Percentiles rank a stretch among this genome's conserved stretches.
phyloP scores from a whole-genome alignment of 768 basidiomycete species.

The Kondoa malvinella region DNA sequence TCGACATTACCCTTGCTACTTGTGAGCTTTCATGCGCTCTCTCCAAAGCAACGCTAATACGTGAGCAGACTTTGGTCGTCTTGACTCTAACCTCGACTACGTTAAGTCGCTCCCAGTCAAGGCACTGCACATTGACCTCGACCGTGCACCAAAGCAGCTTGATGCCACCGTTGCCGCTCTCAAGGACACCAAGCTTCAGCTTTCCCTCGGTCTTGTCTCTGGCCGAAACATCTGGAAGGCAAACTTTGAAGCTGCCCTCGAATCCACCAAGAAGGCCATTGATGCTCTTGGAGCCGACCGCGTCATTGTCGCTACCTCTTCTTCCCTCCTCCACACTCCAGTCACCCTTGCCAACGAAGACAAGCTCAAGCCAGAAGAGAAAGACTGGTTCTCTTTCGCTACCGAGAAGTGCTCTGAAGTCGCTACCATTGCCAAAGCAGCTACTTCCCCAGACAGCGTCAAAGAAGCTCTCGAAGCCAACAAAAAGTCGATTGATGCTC shows the following conservation, averaged over 20 bases:
- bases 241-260: slow-evolving; percentile 68
- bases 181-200: slow-evolving; percentile 58
- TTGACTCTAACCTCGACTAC: slow-evolving; percentile 76
- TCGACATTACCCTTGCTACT: slow-evolving; percentile 77
- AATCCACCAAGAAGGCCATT: slow-evolving; percentile 66
- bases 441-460: slow-evolving; percentile 60
- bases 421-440: slow-evolving; percentile 60
- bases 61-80: slow-evolving; percentile 58
- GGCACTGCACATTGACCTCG: slow-evolving; percentile 90
- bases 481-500: slow-evolving; percentile 73
- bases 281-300: slow-evolving; percentile 59
- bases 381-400: slow-evolving; percentile 98
- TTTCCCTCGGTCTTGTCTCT: slow-evolving; percentile 90
- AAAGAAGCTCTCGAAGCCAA: slow-evolving; percentile 69
- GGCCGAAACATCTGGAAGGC: slow-evolving; percentile 99
- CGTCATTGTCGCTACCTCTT: slow-evolving; percentile 86
- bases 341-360: slow-evolving; percentile 86
- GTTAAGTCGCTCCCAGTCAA: slow-evolving; percentile 79
- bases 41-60: neutral
- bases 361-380: slow-evolving; percentile 70
- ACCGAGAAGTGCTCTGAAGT: slow-evolving; percentile 89
- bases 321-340: slow-evolving; percentile 94
- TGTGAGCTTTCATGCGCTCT: slow-evolving; percentile 28
- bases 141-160: slow-evolving; percentile 67
- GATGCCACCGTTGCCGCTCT: slow-evolving; percentile 61